Evolutionary conservation across 371 early-diverging fungal species (phyloP).

Genomic region (Choanephora cucurbitarum): DNA sequence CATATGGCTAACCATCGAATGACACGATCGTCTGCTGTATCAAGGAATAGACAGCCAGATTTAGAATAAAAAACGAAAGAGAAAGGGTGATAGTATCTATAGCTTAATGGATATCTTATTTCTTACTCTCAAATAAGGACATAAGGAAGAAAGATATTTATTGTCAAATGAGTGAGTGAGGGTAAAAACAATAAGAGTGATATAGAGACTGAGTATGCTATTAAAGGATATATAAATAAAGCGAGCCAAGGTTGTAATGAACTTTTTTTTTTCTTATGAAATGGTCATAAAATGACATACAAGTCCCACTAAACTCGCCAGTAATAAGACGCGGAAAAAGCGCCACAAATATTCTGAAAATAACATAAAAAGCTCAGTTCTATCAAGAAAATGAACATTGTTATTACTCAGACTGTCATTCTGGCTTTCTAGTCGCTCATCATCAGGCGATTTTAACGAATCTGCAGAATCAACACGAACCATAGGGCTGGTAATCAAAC

Average conservation of each 20-base stretch:
- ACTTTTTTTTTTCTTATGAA: no score
- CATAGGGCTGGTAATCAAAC: constrained; percentile 7
- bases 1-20: not conserved
- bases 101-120: no score
- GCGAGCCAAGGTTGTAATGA: no score
- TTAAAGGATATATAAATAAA: constrained; percentile 22
- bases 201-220: no score
- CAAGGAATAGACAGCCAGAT: not conserved
- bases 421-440: constrained; percentile 4
- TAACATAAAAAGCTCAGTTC: constrained; percentile 12
- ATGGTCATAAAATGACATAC: constrained; percentile 32
- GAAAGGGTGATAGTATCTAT: no score
- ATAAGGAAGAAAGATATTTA: no score
- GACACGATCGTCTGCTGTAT: not conserved
- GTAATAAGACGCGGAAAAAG: constrained; percentile 38
- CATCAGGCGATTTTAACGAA: constrained; percentile 14
- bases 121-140: not conserved
- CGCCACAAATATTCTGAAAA: constrained; percentile 48
- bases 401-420: no score
- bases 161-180: no score
- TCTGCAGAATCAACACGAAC: constrained; percentile 14
- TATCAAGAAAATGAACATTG: not conserved
- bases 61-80: no score
- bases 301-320: constrained; percentile 43
- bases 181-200: no score